Conservation (phyloP, 805 yeast species). For the Monosporozyma servazzii region DNA sequence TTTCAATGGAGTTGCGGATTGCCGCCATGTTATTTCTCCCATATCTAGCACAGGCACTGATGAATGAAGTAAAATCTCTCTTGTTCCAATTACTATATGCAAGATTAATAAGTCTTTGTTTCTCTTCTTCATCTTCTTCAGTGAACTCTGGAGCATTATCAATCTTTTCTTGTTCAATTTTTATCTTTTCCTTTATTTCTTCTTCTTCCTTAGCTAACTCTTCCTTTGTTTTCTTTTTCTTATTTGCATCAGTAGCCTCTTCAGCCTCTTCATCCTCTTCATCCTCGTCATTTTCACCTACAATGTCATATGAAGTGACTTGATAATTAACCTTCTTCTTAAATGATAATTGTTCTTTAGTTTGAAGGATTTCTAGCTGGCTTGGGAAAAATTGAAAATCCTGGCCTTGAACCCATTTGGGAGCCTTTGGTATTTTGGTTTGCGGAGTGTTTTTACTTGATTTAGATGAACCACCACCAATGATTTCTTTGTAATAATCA, state of each 20-base stretch:
- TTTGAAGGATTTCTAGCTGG: slow-evolving; percentile 43
- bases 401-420: slow-evolving; percentile 53
- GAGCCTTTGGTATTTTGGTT: slow-evolving; percentile 44
- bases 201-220: slow-evolving; percentile 1
- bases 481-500: slow-evolving; percentile 64
- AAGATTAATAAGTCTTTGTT: slow-evolving; percentile 42
- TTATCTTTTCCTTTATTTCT: slow-evolving; percentile 14
- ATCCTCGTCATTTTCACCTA: slow-evolving; percentile 42
- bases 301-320: slow-evolving; percentile 51
- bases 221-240: slow-evolving; percentile 16
- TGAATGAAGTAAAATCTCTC: slow-evolving; percentile 63
- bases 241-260: slow-evolving; percentile 34
- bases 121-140: slow-evolving; percentile 49
- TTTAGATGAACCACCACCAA: slow-evolving; percentile 28
- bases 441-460: slow-evolving; percentile 32
- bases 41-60: slow-evolving; percentile 58
- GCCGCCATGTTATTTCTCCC: slow-evolving; percentile 45
- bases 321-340: slow-evolving; percentile 51
- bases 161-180: slow-evolving; percentile 44
- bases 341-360: slow-evolving; percentile 55
- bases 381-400: slow-evolving; percentile 69
- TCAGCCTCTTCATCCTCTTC: slow-evolving; percentile 44
- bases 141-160: slow-evolving; percentile 50
- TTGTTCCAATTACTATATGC: slow-evolving; percentile 65
- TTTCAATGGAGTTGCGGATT: slow-evolving; percentile 48